Evolutionary conservation across 441 rosid genomes (phyloP).

Genomic region (Brassica balearica): DNA sequence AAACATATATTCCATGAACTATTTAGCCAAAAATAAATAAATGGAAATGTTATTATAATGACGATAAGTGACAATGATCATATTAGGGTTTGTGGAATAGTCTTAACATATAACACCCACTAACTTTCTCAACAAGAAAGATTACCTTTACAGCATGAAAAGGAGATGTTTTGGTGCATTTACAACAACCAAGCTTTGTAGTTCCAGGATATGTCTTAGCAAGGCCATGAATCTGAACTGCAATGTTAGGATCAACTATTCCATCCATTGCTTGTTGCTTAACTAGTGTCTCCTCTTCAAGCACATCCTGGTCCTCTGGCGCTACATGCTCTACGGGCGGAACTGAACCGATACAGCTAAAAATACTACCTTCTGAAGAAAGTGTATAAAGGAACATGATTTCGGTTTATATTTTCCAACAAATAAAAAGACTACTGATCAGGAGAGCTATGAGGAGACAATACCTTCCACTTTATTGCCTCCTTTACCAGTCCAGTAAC

Average conservation of each 20-base stretch:
- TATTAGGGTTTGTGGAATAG: background rate
- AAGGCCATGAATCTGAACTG: conserved; percentile 91
- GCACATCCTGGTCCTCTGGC: conserved; percentile 90
- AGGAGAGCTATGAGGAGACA: background rate
- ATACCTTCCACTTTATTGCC: conserved; percentile 73
- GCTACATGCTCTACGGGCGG: conserved; percentile 58
- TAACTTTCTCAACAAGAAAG: background rate
- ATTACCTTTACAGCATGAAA: conserved; percentile 85
- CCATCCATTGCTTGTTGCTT: conserved; percentile 65
- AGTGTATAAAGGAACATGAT: background rate
- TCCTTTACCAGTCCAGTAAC: conserved; percentile 88
- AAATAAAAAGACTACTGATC: conserved; percentile 15
- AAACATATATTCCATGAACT: conserved; percentile 12
- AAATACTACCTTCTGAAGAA: conserved; percentile 77
- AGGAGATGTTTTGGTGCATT: conserved; percentile 78
- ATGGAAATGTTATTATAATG: conserved; percentile 6
- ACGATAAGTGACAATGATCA: background rate
- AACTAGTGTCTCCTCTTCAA: conserved; percentile 79
- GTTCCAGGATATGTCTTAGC: conserved; percentile 85
- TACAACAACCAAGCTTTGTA: conserved; percentile 65
- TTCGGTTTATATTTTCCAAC: background rate
- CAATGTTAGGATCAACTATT: conserved; percentile 57
- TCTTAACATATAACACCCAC: background rate
- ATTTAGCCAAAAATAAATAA: conserved; percentile 1
- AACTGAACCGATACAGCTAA: conserved; percentile 74